Evolutionary conservation across 257 asterid genomes (phyloP).

Genomic region (Lavandula angustifolia): DNA sequence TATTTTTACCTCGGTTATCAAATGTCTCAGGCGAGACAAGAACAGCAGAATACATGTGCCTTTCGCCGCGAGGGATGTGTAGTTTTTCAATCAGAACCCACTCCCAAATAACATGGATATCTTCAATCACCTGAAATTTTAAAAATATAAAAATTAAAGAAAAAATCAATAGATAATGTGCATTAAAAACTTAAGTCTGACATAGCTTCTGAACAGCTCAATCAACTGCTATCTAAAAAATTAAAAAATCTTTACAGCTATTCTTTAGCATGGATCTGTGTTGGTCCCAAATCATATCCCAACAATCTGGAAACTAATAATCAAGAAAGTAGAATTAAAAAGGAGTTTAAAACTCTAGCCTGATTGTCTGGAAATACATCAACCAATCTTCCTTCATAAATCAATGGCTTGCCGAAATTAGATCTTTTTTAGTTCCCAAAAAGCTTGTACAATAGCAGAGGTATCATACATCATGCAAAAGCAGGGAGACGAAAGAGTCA

Average conservation of each 20-base stretch:
- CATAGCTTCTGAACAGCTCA: slow-evolving; percentile 1
- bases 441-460: slow-evolving; percentile 20
- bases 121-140: slow-evolving; percentile 79
- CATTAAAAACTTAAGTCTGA: slow-evolving; percentile 7
- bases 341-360: slow-evolving; percentile 15
- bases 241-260: slow-evolving; percentile 16
- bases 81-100: slow-evolving; percentile 82
- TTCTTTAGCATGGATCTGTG: slow-evolving; percentile 16
- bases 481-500: slow-evolving; percentile 2
- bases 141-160: no score
- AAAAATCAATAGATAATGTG: neutral
- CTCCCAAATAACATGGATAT: slow-evolving; percentile 88
- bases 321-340: slow-evolving; percentile 21
- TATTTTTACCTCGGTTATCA: slow-evolving; percentile 78
- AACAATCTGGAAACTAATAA: slow-evolving; percentile 5
- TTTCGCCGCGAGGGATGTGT: slow-evolving; percentile 58
- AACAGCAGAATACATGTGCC: slow-evolving; percentile 76
- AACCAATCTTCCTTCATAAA: slow-evolving; percentile 22
- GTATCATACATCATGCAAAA: slow-evolving; percentile 16
- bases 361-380: slow-evolving; percentile 9
- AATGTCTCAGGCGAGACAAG: slow-evolving; percentile 93
- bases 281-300: no score
- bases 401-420: slow-evolving; percentile 10
- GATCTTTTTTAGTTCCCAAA: slow-evolving; percentile 4
- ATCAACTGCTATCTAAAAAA: slow-evolving; percentile 13